A percentile compares a stretch with the other conserved stretches of the same genome.
phyloP scores from a whole-genome alignment of 2,329 filamentous ascomycete species.

The Fusarium nelsonii region DNA sequence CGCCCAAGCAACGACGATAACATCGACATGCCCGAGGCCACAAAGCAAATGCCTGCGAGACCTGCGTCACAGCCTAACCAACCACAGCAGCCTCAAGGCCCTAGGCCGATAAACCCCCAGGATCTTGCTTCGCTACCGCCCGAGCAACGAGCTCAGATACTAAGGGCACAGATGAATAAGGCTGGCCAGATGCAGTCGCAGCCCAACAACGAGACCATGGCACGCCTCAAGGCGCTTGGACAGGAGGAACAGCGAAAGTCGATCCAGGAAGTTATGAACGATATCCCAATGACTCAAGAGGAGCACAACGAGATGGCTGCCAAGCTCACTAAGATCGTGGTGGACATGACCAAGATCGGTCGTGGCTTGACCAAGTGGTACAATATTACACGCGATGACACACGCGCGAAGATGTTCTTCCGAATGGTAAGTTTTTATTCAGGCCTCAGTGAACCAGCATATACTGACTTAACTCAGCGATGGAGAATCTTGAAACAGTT shows the following conservation, averaged over 20 bases:
- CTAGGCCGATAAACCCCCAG: conserved; percentile 49
- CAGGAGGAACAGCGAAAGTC: conserved; percentile 58
- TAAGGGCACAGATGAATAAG: conserved; percentile 50
- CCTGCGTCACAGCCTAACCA: conserved; percentile 46
- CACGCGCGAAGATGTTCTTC: conserved; percentile 65
- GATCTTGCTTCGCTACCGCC: conserved; percentile 57
- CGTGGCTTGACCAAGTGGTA: conserved; percentile 63
- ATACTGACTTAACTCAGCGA: conserved; percentile 60
- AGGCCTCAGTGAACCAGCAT: background rate
- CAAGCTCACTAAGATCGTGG: conserved; percentile 58
- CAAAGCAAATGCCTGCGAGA: conserved; percentile 41
- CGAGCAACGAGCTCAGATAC: conserved; percentile 58
- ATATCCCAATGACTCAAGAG: conserved; percentile 61
- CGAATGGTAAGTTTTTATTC: conserved; percentile 59
- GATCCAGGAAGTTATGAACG: conserved; percentile 56
- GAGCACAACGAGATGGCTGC: conserved; percentile 59
- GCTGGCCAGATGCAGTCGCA: conserved; percentile 35
- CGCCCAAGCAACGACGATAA: conserved; percentile 63
- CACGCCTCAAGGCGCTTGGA: conserved; percentile 53
- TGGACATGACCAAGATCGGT: conserved; percentile 60
- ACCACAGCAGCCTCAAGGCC: conserved; percentile 27
- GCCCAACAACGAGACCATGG: conserved; percentile 41
- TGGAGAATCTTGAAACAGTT: conserved; percentile 67
- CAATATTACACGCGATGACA: conserved; percentile 61
- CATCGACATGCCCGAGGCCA: conserved; percentile 46